Conservation (phyloP, 1,284 basidiomycete species). For the Coniophora puteana region DNA sequence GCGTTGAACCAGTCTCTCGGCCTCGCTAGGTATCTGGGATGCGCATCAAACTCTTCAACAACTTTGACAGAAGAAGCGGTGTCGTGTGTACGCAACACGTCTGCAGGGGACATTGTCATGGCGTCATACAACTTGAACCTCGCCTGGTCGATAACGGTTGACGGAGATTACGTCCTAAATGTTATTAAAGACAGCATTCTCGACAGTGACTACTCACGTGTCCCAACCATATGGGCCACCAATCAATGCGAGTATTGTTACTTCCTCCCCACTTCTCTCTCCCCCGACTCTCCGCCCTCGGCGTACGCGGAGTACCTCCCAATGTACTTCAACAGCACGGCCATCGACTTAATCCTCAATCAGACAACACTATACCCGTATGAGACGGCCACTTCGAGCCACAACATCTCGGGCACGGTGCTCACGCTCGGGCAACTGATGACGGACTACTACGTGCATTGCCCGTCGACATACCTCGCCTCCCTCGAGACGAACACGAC, state of each 20-base stretch:
- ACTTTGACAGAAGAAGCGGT: constrained; percentile 1
- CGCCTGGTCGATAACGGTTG: constrained; percentile 5
- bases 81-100: constrained; percentile 3
- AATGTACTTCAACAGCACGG: constrained; percentile 4
- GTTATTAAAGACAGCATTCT: constrained; percentile 8
- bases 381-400: constrained; percentile 3
- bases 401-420: constrained; percentile 4
- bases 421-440: constrained; percentile 2
- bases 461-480: constrained; percentile 10
- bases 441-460: constrained; percentile 8
- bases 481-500: constrained; percentile 12
- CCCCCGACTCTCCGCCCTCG: constrained; percentile 8
- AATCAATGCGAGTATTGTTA: constrained; percentile 12
- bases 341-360: constrained; percentile 2
- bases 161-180: constrained; percentile 7
- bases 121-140: constrained; percentile 6
- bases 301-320: constrained; percentile 1
- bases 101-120: constrained; percentile 4
- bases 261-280: constrained; percentile 11
- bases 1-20: constrained; percentile 4
- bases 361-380: constrained; percentile 8
- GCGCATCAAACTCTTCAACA: constrained; percentile 7
- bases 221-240: constrained; percentile 13
- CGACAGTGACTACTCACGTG: constrained; percentile 9
- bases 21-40: constrained; percentile 6